Conservation (phyloP, 2,329 filamentous ascomycete genomes). For the Diplodia sapinea region DNA sequence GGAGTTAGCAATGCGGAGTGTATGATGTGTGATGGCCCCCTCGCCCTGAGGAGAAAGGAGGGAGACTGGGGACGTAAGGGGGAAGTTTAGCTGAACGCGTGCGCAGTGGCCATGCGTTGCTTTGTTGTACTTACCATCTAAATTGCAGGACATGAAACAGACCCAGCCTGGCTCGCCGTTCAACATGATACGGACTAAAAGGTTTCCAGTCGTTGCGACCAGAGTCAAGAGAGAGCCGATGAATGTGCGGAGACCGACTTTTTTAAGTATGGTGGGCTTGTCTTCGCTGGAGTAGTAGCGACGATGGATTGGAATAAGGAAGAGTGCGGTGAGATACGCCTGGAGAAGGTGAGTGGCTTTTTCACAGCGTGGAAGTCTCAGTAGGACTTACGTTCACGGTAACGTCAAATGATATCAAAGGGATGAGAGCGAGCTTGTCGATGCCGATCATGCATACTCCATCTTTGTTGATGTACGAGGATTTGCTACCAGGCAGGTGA, state of each 20-base stretch:
- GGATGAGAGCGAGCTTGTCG: constrained; percentile 63
- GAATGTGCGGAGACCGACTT: background rate
- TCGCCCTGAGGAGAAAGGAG: no score
- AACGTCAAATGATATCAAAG: constrained; percentile 66
- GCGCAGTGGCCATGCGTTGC: no score
- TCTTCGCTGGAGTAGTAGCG: constrained; percentile 4
- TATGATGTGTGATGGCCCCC: no score
- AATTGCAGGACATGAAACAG: constrained; percentile 12
- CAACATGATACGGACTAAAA: background rate
- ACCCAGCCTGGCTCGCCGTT: constrained; percentile 17
- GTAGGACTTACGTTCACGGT: constrained; percentile 57
- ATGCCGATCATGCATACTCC: constrained; percentile 65
- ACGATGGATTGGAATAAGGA: constrained; percentile 63
- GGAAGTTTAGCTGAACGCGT: no score
- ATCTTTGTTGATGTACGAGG: background rate
- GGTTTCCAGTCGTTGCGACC: background rate
- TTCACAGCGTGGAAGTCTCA: background rate
- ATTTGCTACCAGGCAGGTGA: background rate
- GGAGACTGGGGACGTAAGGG: background rate
- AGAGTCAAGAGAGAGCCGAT: background rate
- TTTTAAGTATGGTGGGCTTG: background rate
- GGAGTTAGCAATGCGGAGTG: background rate
- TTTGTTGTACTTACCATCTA: background rate
- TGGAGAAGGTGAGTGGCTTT: background rate
- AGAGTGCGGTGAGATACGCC: constrained; percentile 65